Evolutionary conservation across 768 basidiomycete genomes (phyloP), one percentile per base, ranked within the genome.

Genomic region (Podaxis sp.): DNA sequence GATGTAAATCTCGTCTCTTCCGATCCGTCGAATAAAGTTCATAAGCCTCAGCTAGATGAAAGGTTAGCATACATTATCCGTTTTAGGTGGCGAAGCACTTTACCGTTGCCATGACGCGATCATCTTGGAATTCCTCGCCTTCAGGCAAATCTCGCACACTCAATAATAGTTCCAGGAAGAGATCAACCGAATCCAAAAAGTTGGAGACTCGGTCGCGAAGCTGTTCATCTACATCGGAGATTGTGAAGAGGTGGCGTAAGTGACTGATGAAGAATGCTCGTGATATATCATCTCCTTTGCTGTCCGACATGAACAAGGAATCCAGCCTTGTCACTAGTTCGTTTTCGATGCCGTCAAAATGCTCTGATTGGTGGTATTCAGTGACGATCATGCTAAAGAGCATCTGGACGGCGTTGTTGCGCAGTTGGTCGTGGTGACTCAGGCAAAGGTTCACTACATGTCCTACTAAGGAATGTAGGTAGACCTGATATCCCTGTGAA

Each of bases 351-450:
- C 84, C 84, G 65, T 89, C 88, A 69, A 98, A 97, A 69, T 91
- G 86, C 25, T 85, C 87, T 11, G 86, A 86, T 61, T 90, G 87
- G 59, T 93, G 86, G 71, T 91, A 95, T 71, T 96, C 92, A 2
- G 92, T 89, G 50, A 95, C 85, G 62, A 98, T 94, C 94, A 98
- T 97, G 67, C 89, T 91, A 74, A 90, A 96, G 21, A 98, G 82
- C 59, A 98, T 95, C 66, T 91, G 87, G 21, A 96, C 93, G 0
- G 94, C 95, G 64, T 90, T 91, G 69, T 83, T 91, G 64, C 95
- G 85, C 42, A 97, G 81, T 68, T 89, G 87, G 69, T 98, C 96
- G 69, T 98, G 95, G 66, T 95, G 93, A 63, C 95, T 97, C 56
- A 98, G 78, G 70, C 96, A 98, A 14, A 98, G 78, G 65, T 93